Conservation (phyloP, 129 eudicot genomes). For the Lonicera japonica region DNA sequence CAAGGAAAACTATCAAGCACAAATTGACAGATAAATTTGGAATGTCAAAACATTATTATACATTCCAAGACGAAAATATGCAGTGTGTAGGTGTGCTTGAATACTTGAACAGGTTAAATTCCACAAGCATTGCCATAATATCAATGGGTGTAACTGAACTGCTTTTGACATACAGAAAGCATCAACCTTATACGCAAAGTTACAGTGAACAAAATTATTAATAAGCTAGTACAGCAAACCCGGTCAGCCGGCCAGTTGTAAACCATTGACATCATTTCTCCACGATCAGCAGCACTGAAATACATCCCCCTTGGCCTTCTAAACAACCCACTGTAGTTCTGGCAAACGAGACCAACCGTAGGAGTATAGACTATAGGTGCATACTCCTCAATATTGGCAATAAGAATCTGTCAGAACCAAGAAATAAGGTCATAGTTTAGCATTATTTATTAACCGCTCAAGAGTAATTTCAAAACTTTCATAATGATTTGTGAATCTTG, state of each 20-base stretch:
- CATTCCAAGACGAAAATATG: no score
- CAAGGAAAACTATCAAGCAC: no score
- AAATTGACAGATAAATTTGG: no score
- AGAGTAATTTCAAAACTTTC: background rate
- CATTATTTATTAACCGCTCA: background rate
- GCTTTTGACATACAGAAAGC: conserved; percentile 2
- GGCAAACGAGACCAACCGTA: conserved; percentile 97
- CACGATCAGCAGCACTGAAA: conserved; percentile 93
- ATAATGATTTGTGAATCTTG: background rate
- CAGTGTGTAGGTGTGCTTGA: no score
- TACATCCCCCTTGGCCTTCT: conserved; percentile 99
- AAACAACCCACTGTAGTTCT: conserved; percentile 87
- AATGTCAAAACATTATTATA: no score
- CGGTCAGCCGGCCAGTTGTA: conserved; percentile 99
- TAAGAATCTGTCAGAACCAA: conserved; percentile 52
- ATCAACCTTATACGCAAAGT: conserved; percentile 1
- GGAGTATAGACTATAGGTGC: conserved; percentile 98
- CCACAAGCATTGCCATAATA: background rate
- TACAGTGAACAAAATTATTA: background rate
- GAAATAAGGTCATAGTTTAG: background rate
- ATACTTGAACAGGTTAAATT: background rate
- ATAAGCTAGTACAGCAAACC: conserved; percentile 29
- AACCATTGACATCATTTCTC: conserved; percentile 99
- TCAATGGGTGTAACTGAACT: no score
- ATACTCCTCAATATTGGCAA: conserved; percentile 93